phyloP scores from a whole-genome alignment of 2,329 filamentous ascomycete species.

The Cryphonectria nitschkei region DNA sequence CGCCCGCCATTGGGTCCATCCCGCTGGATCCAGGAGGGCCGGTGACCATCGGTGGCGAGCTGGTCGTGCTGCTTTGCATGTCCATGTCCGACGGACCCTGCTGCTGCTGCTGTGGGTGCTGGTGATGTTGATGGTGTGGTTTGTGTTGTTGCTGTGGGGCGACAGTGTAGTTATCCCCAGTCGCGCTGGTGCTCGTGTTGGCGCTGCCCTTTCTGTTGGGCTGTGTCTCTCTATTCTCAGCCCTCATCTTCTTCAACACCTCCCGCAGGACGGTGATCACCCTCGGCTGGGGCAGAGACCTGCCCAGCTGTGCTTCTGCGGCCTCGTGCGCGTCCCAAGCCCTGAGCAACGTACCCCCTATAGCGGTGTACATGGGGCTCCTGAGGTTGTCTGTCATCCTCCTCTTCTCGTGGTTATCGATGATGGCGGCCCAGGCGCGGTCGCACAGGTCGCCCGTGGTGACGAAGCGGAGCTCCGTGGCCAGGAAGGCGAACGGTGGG shows the following conservation, averaged over 20 bases:
- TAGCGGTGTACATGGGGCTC: slow-evolving; percentile 61
- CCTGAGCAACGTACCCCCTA: slow-evolving; percentile 62
- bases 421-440: slow-evolving; percentile 61
- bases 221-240: slow-evolving; percentile 26
- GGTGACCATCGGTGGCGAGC: slow-evolving; percentile 26
- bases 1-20: slow-evolving; percentile 28
- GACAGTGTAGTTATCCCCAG: slow-evolving; percentile 11
- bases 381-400: slow-evolving; percentile 53
- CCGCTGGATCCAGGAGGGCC: slow-evolving; percentile 12
- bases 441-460: slow-evolving; percentile 60
- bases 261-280: slow-evolving; percentile 55
- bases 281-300: slow-evolving; percentile 46
- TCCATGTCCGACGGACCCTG: slow-evolving; percentile 20
- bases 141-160: slow-evolving; percentile 19
- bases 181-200: slow-evolving; percentile 5
- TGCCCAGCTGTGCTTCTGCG: slow-evolving; percentile 50
- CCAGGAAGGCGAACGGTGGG: slow-evolving; percentile 63
- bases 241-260: slow-evolving; percentile 38
- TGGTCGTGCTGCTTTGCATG: slow-evolving; percentile 25
- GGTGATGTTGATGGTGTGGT: slow-evolving; percentile 1
- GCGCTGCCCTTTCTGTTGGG: slow-evolving; percentile 25
- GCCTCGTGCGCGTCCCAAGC: slow-evolving; percentile 63
- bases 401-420: slow-evolving; percentile 57
- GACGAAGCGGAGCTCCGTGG: slow-evolving; percentile 57
- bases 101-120: slow-evolving; percentile 21